Evolutionary conservation across 305 asterid species (phyloP), one percentile per base, ranked within the genome.

Genomic region (Lippia alba): DNA sequence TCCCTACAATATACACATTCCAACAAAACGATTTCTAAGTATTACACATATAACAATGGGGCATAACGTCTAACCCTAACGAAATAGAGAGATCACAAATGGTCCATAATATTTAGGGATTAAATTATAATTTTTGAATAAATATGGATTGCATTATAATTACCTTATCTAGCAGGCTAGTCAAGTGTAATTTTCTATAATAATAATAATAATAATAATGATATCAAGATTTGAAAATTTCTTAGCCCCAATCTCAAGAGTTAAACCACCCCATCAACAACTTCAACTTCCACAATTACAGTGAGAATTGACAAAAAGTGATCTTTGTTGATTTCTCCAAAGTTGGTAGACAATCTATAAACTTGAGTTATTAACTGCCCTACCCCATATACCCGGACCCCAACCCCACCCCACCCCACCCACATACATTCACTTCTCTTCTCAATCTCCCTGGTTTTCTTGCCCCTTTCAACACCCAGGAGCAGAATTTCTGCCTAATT

Each of bases 291-390:
- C 72, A 71, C 41, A 58, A 30, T 78, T 73, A 71, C 82, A 70
- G 60, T 65, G 40, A 64, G 61, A 76, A 80, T 81, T 81, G 86
- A 78, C 69, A 55, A 77, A 77, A 36, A 56, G 5, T 17, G 5
- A 41, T 59, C 2, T 17, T 20, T 10, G 16, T 46, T 67, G 54
- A 60, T 57, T 50, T 62, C 12, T 34, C 66, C 8, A 8, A 67
- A 20, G 74, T 68, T 68, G 61, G 76, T 54, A 65, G 67, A 36
- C 20, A 44, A 60, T 50, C 50, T 53, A 74, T 30, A 66, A 64
- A 64, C 66, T 79, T 54, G 56, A 53, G 64, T 17, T 61, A 63
- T 34, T 55, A 70, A 73, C 67, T 48, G 63, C 11, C 80, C 74
- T 45, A 54, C 36, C 54, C 64, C 68, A 56, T 50, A 4, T 12